phyloP scores from a whole-genome alignment of 495 filamentous ascomycete species.

The Oleoguttula mirabilis region DNA sequence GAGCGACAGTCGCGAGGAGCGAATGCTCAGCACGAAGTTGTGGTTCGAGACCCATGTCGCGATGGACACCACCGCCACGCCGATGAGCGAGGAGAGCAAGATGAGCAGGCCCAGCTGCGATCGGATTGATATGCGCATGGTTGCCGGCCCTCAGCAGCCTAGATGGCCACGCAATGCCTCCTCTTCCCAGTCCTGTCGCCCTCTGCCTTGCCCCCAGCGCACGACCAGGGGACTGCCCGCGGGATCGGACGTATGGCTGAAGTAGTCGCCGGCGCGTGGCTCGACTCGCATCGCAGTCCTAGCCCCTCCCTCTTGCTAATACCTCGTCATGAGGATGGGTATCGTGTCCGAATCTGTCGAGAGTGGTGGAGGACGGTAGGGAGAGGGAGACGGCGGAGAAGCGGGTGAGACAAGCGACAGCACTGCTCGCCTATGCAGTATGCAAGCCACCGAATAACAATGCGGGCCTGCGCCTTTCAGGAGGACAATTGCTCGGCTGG shows the following conservation, averaged over 20 bases:
- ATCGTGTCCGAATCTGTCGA: too few species aligned
- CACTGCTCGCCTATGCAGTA: too few species aligned
- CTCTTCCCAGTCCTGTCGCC: background rate
- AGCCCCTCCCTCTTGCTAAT: too few species aligned
- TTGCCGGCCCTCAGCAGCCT: too few species aligned
- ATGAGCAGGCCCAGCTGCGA: slow-evolving; percentile 70
- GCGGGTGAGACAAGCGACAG: too few species aligned
- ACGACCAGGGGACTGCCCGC: background rate
- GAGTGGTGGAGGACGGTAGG: too few species aligned
- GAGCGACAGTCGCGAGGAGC: slow-evolving; percentile 52
- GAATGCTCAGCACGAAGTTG: slow-evolving; percentile 55
- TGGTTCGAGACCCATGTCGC: slow-evolving; percentile 62
- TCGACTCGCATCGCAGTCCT: background rate
- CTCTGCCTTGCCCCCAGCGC: background rate
- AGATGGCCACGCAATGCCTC: too few species aligned
- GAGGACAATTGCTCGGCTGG: too few species aligned
- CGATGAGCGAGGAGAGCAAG: slow-evolving; percentile 53
- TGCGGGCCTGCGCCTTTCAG: too few species aligned
- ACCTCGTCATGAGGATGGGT: too few species aligned
- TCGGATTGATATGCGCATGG: slow-evolving; percentile 72
- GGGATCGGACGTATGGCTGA: background rate
- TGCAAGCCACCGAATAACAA: too few species aligned
- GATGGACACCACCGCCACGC: slow-evolving; percentile 51
- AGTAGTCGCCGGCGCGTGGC: background rate
- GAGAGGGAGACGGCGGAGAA: too few species aligned